Evolutionary conservation across 2,329 filamentous ascomycete species (phyloP), one percentile per base, ranked within the genome.

Genomic region (Thermomyces lanuginosus): DNA sequence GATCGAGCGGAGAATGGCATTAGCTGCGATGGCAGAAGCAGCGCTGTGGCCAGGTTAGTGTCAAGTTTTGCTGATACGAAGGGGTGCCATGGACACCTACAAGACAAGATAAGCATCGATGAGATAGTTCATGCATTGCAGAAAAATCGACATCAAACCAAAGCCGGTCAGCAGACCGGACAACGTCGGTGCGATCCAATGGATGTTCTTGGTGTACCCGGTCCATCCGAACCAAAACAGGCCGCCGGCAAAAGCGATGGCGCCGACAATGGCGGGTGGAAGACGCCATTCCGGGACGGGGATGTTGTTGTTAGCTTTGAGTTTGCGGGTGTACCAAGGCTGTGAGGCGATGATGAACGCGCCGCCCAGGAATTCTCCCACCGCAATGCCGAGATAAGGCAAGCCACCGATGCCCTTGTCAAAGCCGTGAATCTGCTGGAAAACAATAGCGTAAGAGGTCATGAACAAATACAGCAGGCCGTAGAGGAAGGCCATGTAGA

Each of bases 11-110:
- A 64, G 44, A 35, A 64, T 56, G 2, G 60, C 63, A 32, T 65
- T 63, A 15, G 58, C 60, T 6, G 59, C 56, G 15, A 63, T 55
- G 6, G 61, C 60, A 8, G 55, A 60, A 3, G 61, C 60, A n/a
- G 60, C 60, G 35, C 60, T 56, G 15, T 20, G 12, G 11, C n/a
- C 17, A 31, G 15, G n/a, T 22, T 22, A 10, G 13, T 6, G 19
- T 4, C 9, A 5, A 16, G 19, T 11, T 5, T 16, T 9, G n/a
- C 9, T 22, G 17, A 27, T 21, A 17, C 10, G 16, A 6, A 9
- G n/a, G 15, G 22, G 27, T 9, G 12, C 10, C 21, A 7, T 24
- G 4, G 10, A 6, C 18, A 40, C 40, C 14, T 33, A 43, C 40
- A 42, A 57, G 9, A 46, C 35, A 10, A 39, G 27, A 35, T 46